These are phyloP conservation scores for Colletotrichum tofieldiae DNA, from an alignment of 2,329 filamentous ascomycete species.

Conservation along the genomic window DNA sequence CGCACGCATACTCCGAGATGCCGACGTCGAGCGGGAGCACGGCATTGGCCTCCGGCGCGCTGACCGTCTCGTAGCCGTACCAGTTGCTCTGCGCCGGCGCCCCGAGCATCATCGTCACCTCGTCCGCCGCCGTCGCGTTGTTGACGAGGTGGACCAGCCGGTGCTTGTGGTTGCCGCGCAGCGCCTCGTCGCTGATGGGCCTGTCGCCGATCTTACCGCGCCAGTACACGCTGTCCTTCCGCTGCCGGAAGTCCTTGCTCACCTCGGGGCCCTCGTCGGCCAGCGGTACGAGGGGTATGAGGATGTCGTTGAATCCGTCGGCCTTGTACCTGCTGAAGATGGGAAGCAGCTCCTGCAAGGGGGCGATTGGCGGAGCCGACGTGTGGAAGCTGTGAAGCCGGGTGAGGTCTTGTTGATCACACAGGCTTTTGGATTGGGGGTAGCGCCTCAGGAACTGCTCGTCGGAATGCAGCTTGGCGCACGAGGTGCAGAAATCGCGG, in stretches of 20 bases:
- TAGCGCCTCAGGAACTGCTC: constrained; percentile 79
- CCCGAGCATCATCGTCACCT: constrained; percentile 72
- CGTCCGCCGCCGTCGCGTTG: constrained; percentile 66
- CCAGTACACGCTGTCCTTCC: constrained; percentile 80
- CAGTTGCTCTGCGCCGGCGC: constrained; percentile 50
- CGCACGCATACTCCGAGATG: constrained; percentile 71
- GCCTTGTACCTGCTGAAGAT: constrained; percentile 84
- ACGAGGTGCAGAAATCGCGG: constrained; percentile 75
- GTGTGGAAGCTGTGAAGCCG: constrained; percentile 82
- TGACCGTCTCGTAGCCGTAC: constrained; percentile 71
- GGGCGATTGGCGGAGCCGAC: constrained; percentile 73
- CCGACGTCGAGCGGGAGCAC: constrained; percentile 70
- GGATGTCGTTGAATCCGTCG: constrained; percentile 81
- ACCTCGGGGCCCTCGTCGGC: constrained; percentile 63
- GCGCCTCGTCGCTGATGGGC: constrained; percentile 63
- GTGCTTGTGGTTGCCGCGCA: constrained; percentile 79
- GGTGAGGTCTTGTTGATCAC: constrained; percentile 83
- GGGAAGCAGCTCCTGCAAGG: constrained; percentile 77
- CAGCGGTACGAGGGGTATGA: constrained; percentile 74
- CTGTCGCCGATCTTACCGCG: constrained; percentile 77
- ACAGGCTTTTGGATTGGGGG: constrained; percentile 76
- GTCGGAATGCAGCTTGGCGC: constrained; percentile 75
- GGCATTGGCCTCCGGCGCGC: constrained; percentile 67
- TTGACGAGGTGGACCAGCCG: constrained; percentile 80
- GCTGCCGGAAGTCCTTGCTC: constrained; percentile 68